Evolutionary conservation across 2,329 filamentous ascomycete genomes (phyloP).

Genomic region (Chaetomiaceae sp.): DNA sequence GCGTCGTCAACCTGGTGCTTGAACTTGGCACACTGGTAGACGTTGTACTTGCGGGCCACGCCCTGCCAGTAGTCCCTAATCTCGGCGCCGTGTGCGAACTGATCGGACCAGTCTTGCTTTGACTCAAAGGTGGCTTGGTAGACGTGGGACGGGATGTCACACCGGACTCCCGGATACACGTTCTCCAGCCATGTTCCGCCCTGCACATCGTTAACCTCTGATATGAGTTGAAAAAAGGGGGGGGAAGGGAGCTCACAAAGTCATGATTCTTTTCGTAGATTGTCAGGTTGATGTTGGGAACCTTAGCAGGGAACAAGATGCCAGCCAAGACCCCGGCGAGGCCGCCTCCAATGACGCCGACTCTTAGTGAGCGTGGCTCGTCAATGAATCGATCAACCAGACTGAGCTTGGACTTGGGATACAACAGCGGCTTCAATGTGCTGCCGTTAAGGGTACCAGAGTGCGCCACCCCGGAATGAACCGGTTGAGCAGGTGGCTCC

Average conservation of each 20-base stretch:
- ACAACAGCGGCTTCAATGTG: not conserved
- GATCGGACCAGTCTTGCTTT: conserved; percentile 62
- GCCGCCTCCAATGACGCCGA: conserved; percentile 59
- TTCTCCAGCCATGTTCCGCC: conserved; percentile 52
- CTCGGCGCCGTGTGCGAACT: conserved; percentile 60
- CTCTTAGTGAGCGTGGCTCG: conserved; percentile 42
- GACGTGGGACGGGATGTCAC: conserved; percentile 63
- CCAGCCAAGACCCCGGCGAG: conserved; percentile 59
- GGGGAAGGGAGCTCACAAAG: conserved; percentile 43
- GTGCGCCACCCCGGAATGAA: not conserved
- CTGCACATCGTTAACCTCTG: conserved; percentile 21
- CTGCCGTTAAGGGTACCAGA: not conserved
- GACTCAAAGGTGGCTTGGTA: conserved; percentile 64
- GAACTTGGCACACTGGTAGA: conserved; percentile 53
- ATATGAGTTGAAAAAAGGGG: conserved; percentile 3
- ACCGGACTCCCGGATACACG: conserved; percentile 58
- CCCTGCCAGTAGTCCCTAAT: conserved; percentile 62
- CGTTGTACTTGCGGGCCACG: conserved; percentile 56
- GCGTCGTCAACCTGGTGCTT: conserved; percentile 49
- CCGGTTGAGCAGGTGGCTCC: too few relatives aligned
- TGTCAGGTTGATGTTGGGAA: conserved; percentile 58
- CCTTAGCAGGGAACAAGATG: conserved; percentile 59
- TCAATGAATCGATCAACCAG: conserved; percentile 39
- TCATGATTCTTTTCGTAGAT: conserved; percentile 65
- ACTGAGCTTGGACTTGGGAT: conserved; percentile 20